A percentile compares a stretch with the other conserved stretches of the same genome.
Conservation (phyloP, 306 rosid species). For the Medicago truncatula region DNA sequence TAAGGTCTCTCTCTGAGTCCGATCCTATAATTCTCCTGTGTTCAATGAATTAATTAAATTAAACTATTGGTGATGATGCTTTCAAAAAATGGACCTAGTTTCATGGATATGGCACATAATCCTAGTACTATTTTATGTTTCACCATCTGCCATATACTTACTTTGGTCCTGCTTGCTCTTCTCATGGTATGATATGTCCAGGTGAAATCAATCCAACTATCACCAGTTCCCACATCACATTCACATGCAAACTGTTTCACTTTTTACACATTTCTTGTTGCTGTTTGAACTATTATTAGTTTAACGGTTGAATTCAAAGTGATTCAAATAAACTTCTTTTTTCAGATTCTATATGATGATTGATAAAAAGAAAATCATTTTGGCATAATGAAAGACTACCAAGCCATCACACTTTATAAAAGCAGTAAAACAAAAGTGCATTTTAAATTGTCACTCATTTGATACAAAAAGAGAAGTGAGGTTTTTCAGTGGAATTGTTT, state of each 20-base stretch:
- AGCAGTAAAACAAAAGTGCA: slow-evolving; percentile 34
- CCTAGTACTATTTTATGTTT: slow-evolving; percentile 6
- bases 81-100: slow-evolving; percentile 35
- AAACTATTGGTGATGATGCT: slow-evolving; percentile 22
- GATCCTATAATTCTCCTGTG: slow-evolving; percentile 25
- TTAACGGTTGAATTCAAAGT: slow-evolving; percentile 24
- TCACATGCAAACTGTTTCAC: slow-evolving; percentile 6
- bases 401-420: slow-evolving; percentile 35
- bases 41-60: slow-evolving; percentile 6
- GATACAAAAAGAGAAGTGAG: slow-evolving; percentile 6
- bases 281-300: slow-evolving; percentile 2
- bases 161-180: slow-evolving; percentile 18
- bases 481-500: slow-evolving; percentile 13
- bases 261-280: background rate
- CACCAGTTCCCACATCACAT: background rate
- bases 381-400: slow-evolving; percentile 42
- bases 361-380: slow-evolving; percentile 40
- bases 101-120: slow-evolving; percentile 13
- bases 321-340: slow-evolving; percentile 12
- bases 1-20: background rate
- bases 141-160: slow-evolving; percentile 28
- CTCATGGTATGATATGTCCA: slow-evolving; percentile 21
- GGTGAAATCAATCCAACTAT: slow-evolving; percentile 38
- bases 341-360: background rate
- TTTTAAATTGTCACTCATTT: background rate